Evolutionary conservation across 352 stramenopile genomes (phyloP), one percentile per base, ranked within the genome.

Genomic region (Lagenidium giganteum): DNA sequence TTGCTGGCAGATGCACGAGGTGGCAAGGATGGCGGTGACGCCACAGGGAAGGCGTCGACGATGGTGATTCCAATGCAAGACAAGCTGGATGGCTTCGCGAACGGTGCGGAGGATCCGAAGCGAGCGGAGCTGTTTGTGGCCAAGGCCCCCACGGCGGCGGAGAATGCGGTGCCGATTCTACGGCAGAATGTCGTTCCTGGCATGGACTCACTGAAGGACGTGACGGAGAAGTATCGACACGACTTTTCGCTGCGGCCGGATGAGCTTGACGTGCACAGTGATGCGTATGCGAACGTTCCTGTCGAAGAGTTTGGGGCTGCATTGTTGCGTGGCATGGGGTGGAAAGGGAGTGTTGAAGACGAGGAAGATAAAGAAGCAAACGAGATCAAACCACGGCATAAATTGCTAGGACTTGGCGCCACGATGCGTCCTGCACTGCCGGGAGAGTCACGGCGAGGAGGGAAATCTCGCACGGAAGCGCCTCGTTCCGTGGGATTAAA

Each of bases 271-370:
- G 83, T 96, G 7, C 63, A 88, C 35, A 92, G 71, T 29, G 67
- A 93, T 5, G 71, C 71, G 23, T 98, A 97, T 56, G 57, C 82
- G n/a, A 40, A 48, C 6, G 76, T 98, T 24, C 87, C 91, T 0
- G 89, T 99, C 37, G 70, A 89, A 32, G 92, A 98, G 40, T 99
- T 99, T 71, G 96, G 96, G 13, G 84, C 81, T 4, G 96, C 95
- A 17, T 66, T 99, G 60, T 67, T 99, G 8, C 74, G 95, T 13
- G 96, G 96, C 11, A 99, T 99, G 96, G 96, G 96, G 41, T 99
- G 96, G 96, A 95, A 58, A 8, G 95, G 94, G 27, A 56, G 56
- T 5, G 57, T 66, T 17, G 60, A 87, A 17, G 39, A 70, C 14
- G 68, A 82, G 13, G 51, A 60, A 1, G 62, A 83, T 27, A 64